phyloP scores from a whole-genome alignment of 306 rosid species.

The Castanea mollissima region DNA sequence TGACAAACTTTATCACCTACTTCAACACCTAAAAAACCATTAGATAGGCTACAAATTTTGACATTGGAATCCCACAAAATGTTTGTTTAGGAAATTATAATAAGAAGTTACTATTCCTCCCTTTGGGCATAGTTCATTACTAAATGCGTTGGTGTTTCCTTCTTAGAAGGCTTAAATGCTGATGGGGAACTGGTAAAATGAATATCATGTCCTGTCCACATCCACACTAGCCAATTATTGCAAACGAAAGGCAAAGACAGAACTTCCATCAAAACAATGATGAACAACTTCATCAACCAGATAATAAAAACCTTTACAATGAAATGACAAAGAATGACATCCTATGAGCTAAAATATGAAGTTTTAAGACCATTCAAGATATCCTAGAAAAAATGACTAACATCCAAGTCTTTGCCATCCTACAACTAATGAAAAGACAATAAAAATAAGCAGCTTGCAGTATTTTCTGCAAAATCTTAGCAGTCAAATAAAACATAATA shows the following conservation, averaged over 20 bases:
- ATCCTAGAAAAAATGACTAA: not conserved
- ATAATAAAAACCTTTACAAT: not conserved
- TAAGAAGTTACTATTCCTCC: not conserved
- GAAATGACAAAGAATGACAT: too few relatives aligned
- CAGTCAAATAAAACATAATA: not conserved
- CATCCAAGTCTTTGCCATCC: not conserved
- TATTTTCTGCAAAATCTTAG: not conserved
- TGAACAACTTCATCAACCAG: not conserved
- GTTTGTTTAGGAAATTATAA: not conserved
- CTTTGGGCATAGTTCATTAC: not conserved
- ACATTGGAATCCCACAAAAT: not conserved
- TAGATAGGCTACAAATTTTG: not conserved
- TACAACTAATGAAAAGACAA: not conserved
- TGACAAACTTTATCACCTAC: too few relatives aligned
- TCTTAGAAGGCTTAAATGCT: too few relatives aligned
- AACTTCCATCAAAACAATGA: not conserved
- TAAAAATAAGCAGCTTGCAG: not conserved
- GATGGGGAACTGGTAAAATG: too few relatives aligned
- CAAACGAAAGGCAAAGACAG: not conserved
- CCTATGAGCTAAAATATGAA: not conserved
- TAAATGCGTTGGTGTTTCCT: not conserved
- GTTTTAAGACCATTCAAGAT: not conserved
- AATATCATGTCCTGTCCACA: too few relatives aligned
- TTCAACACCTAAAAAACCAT: too few relatives aligned
- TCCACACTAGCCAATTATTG: not conserved